A percentile compares a stretch with the other conserved stretches of the same genome.
These are phyloP conservation scores for Dactylorhiza incarnata DNA, from an alignment of 106 monocot genomes.

Conservation along the genomic window DNA sequence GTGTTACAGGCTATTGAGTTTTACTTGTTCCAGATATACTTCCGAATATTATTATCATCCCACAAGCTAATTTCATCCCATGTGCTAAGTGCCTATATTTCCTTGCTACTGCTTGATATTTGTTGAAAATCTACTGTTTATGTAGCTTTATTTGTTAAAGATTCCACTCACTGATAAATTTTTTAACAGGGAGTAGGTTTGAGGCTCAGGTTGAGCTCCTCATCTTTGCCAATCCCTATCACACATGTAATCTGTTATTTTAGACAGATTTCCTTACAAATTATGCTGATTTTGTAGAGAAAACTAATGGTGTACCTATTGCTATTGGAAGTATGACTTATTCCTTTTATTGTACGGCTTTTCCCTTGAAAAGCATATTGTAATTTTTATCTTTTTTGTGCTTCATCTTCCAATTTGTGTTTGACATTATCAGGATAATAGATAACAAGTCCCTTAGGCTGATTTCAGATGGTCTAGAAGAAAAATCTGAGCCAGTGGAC, in stretches of 20 bases:
- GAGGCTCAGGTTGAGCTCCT: background rate
- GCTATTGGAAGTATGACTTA: background rate
- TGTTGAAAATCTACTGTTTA: background rate
- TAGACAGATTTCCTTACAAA: background rate
- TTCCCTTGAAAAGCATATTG: background rate
- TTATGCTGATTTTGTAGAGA: background rate
- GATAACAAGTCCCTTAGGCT: conserved; percentile 83
- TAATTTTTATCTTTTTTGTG: background rate
- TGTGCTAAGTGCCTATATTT: background rate
- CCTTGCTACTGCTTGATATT: background rate
- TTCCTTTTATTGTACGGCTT: background rate
- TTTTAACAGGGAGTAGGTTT: background rate
- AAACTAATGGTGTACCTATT: background rate
- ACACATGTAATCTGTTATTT: background rate
- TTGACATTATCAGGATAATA: conserved; percentile 59
- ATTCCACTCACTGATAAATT: background rate
- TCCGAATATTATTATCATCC: background rate
- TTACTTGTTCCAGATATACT: background rate
- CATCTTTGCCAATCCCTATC: background rate
- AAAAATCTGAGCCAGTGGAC: conserved; percentile 48
- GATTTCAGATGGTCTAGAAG: conserved; percentile 70
- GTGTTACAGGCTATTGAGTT: background rate
- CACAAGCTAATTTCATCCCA: background rate
- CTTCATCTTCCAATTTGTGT: background rate
- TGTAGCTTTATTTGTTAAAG: background rate